phyloP scores from a whole-genome alignment of 345 rosid genomes.

The Salix caprea region DNA sequence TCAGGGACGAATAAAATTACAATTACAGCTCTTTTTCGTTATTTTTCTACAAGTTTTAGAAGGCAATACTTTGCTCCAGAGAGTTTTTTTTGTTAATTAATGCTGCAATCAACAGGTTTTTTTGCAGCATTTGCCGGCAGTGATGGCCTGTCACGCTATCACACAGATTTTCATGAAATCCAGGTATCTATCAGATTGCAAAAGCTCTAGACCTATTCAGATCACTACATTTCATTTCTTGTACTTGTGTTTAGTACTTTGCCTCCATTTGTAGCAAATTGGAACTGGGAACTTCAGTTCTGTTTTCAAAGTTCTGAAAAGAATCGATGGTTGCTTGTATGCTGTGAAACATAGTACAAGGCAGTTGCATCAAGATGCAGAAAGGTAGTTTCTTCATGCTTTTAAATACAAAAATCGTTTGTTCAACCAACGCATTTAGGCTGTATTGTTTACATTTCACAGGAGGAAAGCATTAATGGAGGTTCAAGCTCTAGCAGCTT shows the following conservation, averaged over 20 bases:
- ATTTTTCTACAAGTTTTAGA: neutral
- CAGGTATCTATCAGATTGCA: conserved; percentile 42
- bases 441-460: conserved; percentile 18
- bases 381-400: conserved; percentile 46
- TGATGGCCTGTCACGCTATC: conserved; percentile 89
- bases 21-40: neutral
- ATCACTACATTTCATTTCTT: neutral
- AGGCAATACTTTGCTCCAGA: neutral
- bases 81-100: conserved; percentile 5
- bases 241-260: neutral
- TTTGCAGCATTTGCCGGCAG: conserved; percentile 58
- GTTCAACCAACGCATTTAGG: conserved; percentile 6
- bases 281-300: conserved; percentile 84
- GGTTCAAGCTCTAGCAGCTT: conserved; percentile 96
- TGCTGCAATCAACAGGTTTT: conserved; percentile 45
- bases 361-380: conserved; percentile 62
- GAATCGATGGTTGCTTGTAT: conserved; percentile 94
- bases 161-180: conserved; percentile 89
- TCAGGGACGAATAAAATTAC: neutral
- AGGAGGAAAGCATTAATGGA: conserved; percentile 98
- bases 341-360: conserved; percentile 79
- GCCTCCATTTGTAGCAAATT: conserved; percentile 54
- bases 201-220: neutral
- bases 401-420: neutral
- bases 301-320: conserved; percentile 84